A percentile compares a stretch with the other conserved stretches of the same genome.
These are phyloP conservation scores for Myxozyma mucilagina DNA, from an alignment of 805 yeast genomes.

Conservation along the genomic window DNA sequence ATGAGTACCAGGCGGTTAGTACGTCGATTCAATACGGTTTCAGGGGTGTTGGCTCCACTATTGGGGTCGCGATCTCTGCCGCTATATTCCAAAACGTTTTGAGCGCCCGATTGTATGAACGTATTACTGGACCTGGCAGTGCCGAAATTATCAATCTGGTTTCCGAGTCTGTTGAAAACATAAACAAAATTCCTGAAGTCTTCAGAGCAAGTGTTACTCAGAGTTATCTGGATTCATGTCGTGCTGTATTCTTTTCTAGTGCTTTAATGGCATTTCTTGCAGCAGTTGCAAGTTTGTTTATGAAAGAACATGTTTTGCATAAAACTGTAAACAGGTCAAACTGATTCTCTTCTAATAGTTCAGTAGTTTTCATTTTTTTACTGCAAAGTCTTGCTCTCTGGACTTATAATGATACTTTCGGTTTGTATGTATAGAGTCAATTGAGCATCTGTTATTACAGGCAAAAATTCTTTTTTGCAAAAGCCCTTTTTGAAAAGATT, in stretches of 20 bases:
- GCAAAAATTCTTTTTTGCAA: too few species aligned
- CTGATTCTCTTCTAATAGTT: background rate
- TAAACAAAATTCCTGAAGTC: constrained; percentile 13
- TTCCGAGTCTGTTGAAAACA: constrained; percentile 20
- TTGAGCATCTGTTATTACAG: too few species aligned
- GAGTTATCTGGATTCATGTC: constrained; percentile 24
- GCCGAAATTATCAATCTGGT: constrained; percentile 22
- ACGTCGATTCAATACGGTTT: constrained; percentile 88
- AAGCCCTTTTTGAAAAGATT: too few species aligned
- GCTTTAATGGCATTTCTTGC: constrained; percentile 16
- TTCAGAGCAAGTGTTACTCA: constrained; percentile 4
- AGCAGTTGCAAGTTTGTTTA: constrained; percentile 15
- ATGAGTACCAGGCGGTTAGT: constrained; percentile 74
- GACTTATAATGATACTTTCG: too few species aligned
- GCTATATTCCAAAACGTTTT: constrained; percentile 55
- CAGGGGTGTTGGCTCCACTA: constrained; percentile 78
- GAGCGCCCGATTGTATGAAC: constrained; percentile 28
- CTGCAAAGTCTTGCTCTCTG: too few species aligned
- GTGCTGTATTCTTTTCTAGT: constrained; percentile 22
- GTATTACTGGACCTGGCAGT: constrained; percentile 27
- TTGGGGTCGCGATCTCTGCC: constrained; percentile 68
- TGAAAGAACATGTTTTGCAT: constrained; percentile 29
- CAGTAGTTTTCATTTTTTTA: too few species aligned
- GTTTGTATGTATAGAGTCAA: too few species aligned
- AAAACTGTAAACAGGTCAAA: constrained; percentile 10